These are phyloP conservation scores for Piper longum DNA, from an alignment of 164 flowering plant genomes.

Conservation along the genomic window DNA sequence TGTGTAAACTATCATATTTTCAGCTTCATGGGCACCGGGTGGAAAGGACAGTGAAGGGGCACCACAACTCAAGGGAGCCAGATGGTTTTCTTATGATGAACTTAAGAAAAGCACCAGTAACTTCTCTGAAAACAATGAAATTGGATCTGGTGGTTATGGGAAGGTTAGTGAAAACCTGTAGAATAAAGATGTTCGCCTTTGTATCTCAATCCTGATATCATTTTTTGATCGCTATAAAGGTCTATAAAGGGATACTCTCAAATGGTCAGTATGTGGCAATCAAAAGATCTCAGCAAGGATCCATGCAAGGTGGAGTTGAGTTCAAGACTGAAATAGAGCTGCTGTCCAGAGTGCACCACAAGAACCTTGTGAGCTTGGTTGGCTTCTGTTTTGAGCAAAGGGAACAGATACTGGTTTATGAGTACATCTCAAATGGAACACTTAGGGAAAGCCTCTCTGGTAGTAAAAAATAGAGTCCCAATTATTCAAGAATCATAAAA, in stretches of 20 bases:
- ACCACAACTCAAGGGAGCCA: constrained; percentile 66
- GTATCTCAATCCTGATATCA: neutral
- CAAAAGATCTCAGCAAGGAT: constrained; percentile 69
- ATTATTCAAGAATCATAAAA: too few relatives aligned
- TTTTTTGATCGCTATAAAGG: constrained; percentile 18
- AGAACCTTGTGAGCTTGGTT: constrained; percentile 52
- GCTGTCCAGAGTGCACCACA: constrained; percentile 73
- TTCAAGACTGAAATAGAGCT: constrained; percentile 68
- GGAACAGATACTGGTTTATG: constrained; percentile 72
- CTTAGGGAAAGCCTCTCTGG: neutral
- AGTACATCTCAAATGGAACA: constrained; percentile 4
- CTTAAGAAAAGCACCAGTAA: constrained; percentile 51
- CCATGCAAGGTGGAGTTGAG: constrained; percentile 67
- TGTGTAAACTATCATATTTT: neutral
- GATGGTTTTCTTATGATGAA: constrained; percentile 71
- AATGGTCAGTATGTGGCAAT: constrained; percentile 44
- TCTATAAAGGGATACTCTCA: constrained; percentile 45
- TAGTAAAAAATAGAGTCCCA: too few relatives aligned
- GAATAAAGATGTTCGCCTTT: neutral
- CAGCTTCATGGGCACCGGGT: constrained; percentile 71
- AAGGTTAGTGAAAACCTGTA: constrained; percentile 26
- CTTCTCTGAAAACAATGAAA: constrained; percentile 44
- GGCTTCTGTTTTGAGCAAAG: constrained; percentile 74
- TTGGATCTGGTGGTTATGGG: constrained; percentile 73
- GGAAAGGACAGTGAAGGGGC: constrained; percentile 66